Base-by-base conservation (phyloP, 805 yeast species). In the Kluyveromyces lactis region DNA sequence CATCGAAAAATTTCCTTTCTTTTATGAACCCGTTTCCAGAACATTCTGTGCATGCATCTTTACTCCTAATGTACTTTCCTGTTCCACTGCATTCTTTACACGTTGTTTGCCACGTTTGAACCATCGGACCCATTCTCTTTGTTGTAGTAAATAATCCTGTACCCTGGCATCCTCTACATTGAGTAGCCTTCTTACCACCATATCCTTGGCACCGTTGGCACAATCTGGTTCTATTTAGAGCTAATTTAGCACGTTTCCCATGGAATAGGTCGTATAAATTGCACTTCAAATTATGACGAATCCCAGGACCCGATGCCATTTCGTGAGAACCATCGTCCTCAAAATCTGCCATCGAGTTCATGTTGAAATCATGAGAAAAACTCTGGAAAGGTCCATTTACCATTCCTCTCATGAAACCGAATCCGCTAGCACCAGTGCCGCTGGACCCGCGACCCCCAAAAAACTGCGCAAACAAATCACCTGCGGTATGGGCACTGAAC, bases 241-340 rank as follows among this genome's bases (percentile, higher is more conserved):
- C 74, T 18, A 81, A 63, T 56, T 73, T 79, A 24, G 74, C 57
- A 1, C 60, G 60, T 48, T 75, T 78, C 2, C 89, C 87, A 27
- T 52, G 60, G 50, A 74, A 79, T 43, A 79, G 62, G 39, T 81
- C 86, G 4, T 63, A 68, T 36, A 81, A 56, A 0, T 76, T 53
- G 31, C 79, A 75, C 19, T 63, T 61, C 36, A 78, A 63, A 6
- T 68, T 65, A 52, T 81, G 85, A 42, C 62, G 67, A 38, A 81
- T 80, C 45, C 77, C 75, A 16, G 69, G 68, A 4, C 82, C 81
- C 31, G 29, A 31, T 4, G 26, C 18, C 26, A 26, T 9, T n/a
- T 36, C 42, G 7, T 13, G 19, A 7, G 15, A 21, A 6, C n/a
- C 31, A 38, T 24, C 30, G 21, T n/a, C 6, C 30, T n/a, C n/a